Conservation (phyloP, 2,329 filamentous ascomycete genomes). For the Trichoderma atroviride region DNA sequence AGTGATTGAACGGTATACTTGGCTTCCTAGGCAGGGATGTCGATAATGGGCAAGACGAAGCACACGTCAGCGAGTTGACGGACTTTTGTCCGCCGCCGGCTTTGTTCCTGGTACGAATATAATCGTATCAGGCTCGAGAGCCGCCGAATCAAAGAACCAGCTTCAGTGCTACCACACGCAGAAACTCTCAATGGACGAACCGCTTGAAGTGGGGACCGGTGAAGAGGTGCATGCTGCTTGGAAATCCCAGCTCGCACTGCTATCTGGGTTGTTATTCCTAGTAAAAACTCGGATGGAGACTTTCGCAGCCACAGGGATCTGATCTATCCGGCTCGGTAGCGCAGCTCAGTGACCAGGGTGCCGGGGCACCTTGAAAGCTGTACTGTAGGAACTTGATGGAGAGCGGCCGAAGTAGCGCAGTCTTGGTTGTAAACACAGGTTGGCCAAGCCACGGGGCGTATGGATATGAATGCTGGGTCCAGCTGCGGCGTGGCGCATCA, state of each 20-base stretch:
- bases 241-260: slow-evolving; percentile 1
- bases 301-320: slow-evolving; percentile 7
- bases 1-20: not conserved
- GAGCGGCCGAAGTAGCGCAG: not conserved
- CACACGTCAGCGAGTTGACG: not conserved
- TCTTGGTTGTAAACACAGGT: not conserved
- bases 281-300: not conserved
- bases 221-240: slow-evolving; percentile 26
- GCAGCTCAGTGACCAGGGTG: slow-evolving; percentile 27
- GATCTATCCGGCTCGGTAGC: slow-evolving; percentile 21
- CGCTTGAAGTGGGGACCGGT: slow-evolving; percentile 32
- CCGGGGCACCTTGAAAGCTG: not conserved
- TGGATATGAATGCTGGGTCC: not conserved
- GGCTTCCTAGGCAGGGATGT: not conserved
- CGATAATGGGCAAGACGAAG: slow-evolving; percentile 1
- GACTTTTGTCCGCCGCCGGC: not conserved
- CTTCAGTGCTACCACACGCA: slow-evolving; percentile 26
- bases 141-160: slow-evolving; percentile 5
- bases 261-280: not conserved
- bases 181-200: slow-evolving; percentile 19
- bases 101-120: not conserved
- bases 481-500: slow-evolving; percentile 1
- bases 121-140: not conserved
- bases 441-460: not conserved
- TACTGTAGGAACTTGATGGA: not conserved